A percentile compares a stretch with the other conserved stretches of the same genome.
Conservation (phyloP, 1,284 basidiomycete genomes). For the Sporisorium sorghi region DNA sequence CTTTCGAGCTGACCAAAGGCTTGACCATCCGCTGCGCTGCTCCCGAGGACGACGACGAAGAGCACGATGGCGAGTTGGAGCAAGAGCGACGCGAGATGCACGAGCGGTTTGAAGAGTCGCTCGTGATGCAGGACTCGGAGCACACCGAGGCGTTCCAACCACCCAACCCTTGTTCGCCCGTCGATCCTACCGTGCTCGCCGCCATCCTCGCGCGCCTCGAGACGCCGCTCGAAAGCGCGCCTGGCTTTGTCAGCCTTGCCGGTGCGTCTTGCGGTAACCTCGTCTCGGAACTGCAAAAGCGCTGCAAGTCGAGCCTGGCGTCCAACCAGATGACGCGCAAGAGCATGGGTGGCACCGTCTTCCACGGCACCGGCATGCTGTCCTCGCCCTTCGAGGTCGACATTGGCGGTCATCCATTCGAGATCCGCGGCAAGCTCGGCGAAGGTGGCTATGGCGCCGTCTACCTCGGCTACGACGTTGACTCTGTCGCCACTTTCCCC, state of each 20-base stretch:
- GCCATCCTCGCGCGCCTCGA: conserved; percentile 77
- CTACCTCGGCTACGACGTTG: conserved; percentile 77
- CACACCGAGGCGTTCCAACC: conserved; percentile 57
- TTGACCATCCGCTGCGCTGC: conserved; percentile 38
- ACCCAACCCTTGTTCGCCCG: conserved; percentile 89
- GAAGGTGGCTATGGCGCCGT: conserved; percentile 97
- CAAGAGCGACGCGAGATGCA: conserved; percentile 24
- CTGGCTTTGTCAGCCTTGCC: conserved; percentile 77
- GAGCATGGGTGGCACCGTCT: conserved; percentile 58
- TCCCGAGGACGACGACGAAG: conserved; percentile 22
- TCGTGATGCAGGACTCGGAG: conserved; percentile 27
- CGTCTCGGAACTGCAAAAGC: conserved; percentile 75
- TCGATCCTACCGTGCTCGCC: conserved; percentile 77
- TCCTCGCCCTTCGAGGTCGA: conserved; percentile 24
- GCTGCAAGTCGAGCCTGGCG: conserved; percentile 68
- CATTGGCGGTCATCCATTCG: conserved; percentile 33
- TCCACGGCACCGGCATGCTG: conserved; percentile 37
- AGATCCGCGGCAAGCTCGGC: conserved; percentile 84
- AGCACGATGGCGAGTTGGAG: conserved; percentile 14
- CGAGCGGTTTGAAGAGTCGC: conserved; percentile 38
- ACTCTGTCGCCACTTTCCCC: conserved; percentile 53
- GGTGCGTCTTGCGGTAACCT: conserved; percentile 73
- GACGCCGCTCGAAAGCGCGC: conserved; percentile 73
- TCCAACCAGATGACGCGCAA: conserved; percentile 59
- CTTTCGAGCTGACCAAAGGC: conserved; percentile 49